Percentiles rank a stretch among this genome's conserved stretches.
phyloP scores from a whole-genome alignment of 768 basidiomycete species.

The Psilocybe cyanescens region DNA sequence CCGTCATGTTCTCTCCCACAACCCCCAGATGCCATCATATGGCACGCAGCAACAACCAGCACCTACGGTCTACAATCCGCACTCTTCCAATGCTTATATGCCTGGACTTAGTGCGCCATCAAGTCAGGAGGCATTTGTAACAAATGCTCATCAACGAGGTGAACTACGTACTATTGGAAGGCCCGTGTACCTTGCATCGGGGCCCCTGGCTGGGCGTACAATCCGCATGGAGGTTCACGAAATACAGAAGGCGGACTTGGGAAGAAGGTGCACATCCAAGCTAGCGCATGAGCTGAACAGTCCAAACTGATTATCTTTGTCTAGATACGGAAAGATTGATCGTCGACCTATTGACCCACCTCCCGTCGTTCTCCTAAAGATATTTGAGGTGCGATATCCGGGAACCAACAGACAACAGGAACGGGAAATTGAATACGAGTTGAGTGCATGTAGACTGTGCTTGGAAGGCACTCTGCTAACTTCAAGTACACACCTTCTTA shows the following conservation, averaged over 20 bases:
- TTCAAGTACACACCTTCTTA: background rate
- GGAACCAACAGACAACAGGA: conserved; percentile 42
- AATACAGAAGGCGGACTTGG: conserved; percentile 64
- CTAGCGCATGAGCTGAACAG: background rate
- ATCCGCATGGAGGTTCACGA: conserved; percentile 56
- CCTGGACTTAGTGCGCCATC: no score
- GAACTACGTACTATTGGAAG: background rate
- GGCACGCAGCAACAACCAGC: no score
- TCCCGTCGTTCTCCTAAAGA: conserved; percentile 54
- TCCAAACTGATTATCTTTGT: conserved; percentile 12
- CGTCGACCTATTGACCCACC: conserved; percentile 66
- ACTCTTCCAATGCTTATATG: no score
- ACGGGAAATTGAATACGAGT: conserved; percentile 55
- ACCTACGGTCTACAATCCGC: no score
- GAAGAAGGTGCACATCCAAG: conserved; percentile 52
- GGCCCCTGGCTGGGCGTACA: conserved; percentile 61
- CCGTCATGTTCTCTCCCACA: no score
- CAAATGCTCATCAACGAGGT: no score
- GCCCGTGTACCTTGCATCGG: conserved; percentile 57
- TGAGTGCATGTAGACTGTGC: conserved; percentile 11
- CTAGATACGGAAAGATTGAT: conserved; percentile 62
- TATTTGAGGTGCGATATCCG: conserved; percentile 45
- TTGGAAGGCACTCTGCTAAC: no score
- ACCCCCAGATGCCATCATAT: no score
- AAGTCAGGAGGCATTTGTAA: no score